Percentiles rank a stretch among this genome's conserved stretches.
Conservation (phyloP, 371 early-diverging fungal genomes). For the Mucor piriformis region DNA sequence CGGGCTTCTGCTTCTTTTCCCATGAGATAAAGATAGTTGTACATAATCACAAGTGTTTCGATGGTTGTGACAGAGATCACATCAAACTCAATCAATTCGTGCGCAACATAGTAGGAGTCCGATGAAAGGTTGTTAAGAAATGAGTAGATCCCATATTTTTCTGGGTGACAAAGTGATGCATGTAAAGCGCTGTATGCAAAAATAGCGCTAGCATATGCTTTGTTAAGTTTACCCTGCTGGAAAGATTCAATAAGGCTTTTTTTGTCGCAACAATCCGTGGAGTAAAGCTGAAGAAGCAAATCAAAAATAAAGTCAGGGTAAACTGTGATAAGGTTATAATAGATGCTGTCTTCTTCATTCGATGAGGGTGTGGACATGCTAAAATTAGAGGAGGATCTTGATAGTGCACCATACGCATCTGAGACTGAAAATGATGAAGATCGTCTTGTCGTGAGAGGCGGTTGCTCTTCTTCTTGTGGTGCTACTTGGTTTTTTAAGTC, state of each 20-base stretch:
- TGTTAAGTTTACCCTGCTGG: constrained; percentile 10
- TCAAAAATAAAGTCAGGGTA: constrained; percentile 29
- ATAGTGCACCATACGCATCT: neutral
- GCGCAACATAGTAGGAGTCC: constrained; percentile 28
- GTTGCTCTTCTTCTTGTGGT: constrained; percentile 1
- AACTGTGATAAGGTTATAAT: neutral
- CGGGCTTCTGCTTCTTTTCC: constrained; percentile 18
- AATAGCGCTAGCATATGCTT: constrained; percentile 28
- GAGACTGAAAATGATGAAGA: neutral
- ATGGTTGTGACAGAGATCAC: constrained; percentile 17
- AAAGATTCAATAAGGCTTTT: neutral
- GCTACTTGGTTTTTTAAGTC: constrained; percentile 33
- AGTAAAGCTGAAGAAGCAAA: neutral
- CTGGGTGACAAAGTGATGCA: constrained; percentile 32
- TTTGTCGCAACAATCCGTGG: neutral
- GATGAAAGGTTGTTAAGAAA: constrained; percentile 25
- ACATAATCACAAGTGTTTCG: constrained; percentile 35
- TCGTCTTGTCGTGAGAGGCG: neutral
- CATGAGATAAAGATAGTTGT: constrained; percentile 22
- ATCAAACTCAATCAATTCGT: constrained; percentile 36
- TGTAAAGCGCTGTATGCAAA: constrained; percentile 36
- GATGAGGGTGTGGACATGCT: neutral
- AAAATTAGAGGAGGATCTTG: neutral
- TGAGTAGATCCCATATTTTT: constrained; percentile 25
- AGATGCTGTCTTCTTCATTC: neutral